Conservation (phyloP, 805 yeast species). For the Ogataea kodamae region DNA sequence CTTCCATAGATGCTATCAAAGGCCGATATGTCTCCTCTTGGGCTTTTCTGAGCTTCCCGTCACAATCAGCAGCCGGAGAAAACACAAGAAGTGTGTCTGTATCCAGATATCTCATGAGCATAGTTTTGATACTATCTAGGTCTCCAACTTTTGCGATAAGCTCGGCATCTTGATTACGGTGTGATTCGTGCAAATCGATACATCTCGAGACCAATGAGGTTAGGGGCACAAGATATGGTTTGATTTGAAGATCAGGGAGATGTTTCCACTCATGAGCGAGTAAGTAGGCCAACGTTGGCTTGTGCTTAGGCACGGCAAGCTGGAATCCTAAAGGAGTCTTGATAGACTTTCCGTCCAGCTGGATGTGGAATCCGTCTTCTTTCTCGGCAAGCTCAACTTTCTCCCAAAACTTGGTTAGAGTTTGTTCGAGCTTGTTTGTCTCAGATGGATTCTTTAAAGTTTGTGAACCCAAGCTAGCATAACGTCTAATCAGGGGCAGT, state of each 20-base stretch:
- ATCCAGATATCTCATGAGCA: slow-evolving; percentile 78
- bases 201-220: slow-evolving; percentile 87
- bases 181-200: slow-evolving; percentile 59
- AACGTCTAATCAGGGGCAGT: slow-evolving; percentile 9
- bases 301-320: slow-evolving; percentile 57
- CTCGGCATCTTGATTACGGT: slow-evolving; percentile 41
- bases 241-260: slow-evolving; percentile 61
- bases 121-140: slow-evolving; percentile 51
- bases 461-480: slow-evolving; percentile 33
- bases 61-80: slow-evolving; percentile 76
- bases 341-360: slow-evolving; percentile 70
- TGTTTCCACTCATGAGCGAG: slow-evolving; percentile 86
- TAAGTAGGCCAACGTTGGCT: slow-evolving; percentile 64
- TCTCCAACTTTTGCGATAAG: slow-evolving; percentile 60
- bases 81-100: slow-evolving; percentile 91
- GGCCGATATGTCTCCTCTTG: slow-evolving; percentile 80
- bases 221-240: slow-evolving; percentile 77
- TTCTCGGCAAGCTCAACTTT: slow-evolving; percentile 45
- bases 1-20: slow-evolving; percentile 63
- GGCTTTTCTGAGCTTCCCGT: slow-evolving; percentile 73
- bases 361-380: slow-evolving; percentile 44
- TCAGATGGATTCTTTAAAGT: slow-evolving; percentile 48
- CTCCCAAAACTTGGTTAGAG: slow-evolving; percentile 78
- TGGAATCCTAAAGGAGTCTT: slow-evolving; percentile 81
- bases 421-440: slow-evolving; percentile 66